Percentiles rank a stretch among this genome's conserved stretches.
phyloP scores from a whole-genome alignment of 768 basidiomycete species.

The Trametes meyenii region DNA sequence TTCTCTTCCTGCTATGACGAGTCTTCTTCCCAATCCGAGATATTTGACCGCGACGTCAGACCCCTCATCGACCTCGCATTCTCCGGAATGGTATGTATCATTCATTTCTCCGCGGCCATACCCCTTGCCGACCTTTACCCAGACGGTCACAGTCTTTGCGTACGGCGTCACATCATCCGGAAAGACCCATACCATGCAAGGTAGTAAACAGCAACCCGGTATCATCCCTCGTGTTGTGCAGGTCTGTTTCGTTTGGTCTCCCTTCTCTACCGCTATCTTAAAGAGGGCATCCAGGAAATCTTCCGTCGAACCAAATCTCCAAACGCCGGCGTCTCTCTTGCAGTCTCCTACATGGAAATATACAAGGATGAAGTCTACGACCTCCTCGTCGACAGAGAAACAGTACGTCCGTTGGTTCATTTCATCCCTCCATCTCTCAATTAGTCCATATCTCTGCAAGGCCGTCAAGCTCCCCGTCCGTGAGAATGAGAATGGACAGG shows the following conservation, averaged over 20 bases:
- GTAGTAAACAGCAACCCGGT: conserved; percentile 69
- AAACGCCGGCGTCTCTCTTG: conserved; percentile 46
- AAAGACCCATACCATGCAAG: conserved; percentile 95
- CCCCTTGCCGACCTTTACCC: background rate
- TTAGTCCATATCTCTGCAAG: conserved; percentile 30
- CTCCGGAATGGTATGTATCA: conserved; percentile 64
- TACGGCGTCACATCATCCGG: conserved; percentile 92
- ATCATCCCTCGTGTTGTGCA: conserved; percentile 84
- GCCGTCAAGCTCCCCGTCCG: conserved; percentile 58
- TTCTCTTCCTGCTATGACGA: conserved; percentile 80
- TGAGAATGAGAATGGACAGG: conserved; percentile 53
- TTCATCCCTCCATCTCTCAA: background rate
- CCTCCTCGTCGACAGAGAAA: conserved; percentile 72
- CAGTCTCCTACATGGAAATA: conserved; percentile 85
- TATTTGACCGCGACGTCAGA: conserved; percentile 74
- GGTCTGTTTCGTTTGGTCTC: conserved; percentile 41
- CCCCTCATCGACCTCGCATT: conserved; percentile 81
- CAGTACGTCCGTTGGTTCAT: conserved; percentile 42
- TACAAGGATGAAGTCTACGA: conserved; percentile 93
- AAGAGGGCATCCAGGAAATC: conserved; percentile 5
- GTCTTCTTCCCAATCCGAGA: conserved; percentile 70
- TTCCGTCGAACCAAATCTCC: conserved; percentile 3
- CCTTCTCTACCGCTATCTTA: background rate
- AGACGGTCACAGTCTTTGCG: conserved; percentile 88
- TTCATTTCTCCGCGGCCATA: background rate